Base-by-base conservation (phyloP, 1,284 basidiomycete genomes). In the Puccinia hordei region DNA sequence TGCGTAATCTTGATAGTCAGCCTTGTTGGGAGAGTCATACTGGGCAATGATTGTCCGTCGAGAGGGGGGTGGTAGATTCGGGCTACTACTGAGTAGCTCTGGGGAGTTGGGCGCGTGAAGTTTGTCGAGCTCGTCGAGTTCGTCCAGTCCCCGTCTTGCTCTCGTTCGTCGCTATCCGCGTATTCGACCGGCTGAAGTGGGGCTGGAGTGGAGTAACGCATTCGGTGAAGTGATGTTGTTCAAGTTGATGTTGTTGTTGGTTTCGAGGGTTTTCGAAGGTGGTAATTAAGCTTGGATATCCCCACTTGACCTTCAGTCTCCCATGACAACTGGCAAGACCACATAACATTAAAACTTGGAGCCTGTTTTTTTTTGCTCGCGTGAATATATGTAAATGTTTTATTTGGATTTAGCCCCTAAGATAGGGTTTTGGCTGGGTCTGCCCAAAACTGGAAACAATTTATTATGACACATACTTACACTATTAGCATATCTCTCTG, bases 101-200 rank as follows among this genome's bases (percentile, higher is more conserved):
- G 49, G 33, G 13, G 27, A 53, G 30, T 27, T 10, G 38, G 41
- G 12, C n/a, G 49, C 5, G 24, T 53, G 68, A 2, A 71, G 68
- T n/a, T 53, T 51, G 68, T 71, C 68, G 30, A 71, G 68, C 49
- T 71, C 68, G 35, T 71, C 49, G 8, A 53, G 49, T 9, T 71
- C 66, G 27, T 65, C 61, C 35, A 33, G 30, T 17, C 27, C 27
- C 49, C 57, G n/a, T 33, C 61, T 12, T 63, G 30, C 30, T 69
- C 66, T 51, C 30, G 27, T 49, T 71, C 49, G 27, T 71, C 51
- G 46, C 19, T 33, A 27, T 71, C 68, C 49, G 24, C 46, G 41
- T 66, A 66, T 66, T 17, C 41, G 22, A 66, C 63, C n/a, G 63
- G 63, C n/a, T 66, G 63, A 12, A 66, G 41, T 66, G 63, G 63